Evolutionary conservation across 805 yeast species (phyloP).

Genomic region (Nakazawaea siamensis): DNA sequence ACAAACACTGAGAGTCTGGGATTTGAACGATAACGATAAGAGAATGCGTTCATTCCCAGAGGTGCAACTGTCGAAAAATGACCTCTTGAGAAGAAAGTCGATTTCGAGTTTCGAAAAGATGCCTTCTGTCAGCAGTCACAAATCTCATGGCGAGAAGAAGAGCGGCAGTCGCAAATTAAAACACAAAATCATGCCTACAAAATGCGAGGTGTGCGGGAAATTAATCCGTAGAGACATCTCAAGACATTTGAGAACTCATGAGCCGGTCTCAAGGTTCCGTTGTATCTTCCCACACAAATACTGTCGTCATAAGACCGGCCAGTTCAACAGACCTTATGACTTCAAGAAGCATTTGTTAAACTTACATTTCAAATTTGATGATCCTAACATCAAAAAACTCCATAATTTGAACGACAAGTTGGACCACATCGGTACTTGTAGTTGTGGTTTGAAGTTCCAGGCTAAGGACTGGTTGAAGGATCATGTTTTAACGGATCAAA

Average conservation of each 20-base stretch:
- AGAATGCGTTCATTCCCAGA: no score
- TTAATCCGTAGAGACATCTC: conserved; percentile 52
- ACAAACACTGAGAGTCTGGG: no score
- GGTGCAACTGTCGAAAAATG: no score
- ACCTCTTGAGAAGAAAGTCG: background rate
- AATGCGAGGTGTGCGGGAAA: conserved; percentile 46
- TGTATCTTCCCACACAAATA: conserved; percentile 49
- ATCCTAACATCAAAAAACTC: conserved; percentile 31
- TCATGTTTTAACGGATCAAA: conserved; percentile 35
- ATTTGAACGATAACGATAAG: no score
- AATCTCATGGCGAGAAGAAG: no score
- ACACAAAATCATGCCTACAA: conserved; percentile 10
- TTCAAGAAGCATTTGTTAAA: conserved; percentile 58
- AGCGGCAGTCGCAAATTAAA: no score
- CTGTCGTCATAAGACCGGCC: conserved; percentile 53
- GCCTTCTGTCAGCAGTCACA: no score
- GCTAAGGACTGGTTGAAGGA: conserved; percentile 50
- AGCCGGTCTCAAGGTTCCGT: conserved; percentile 43
- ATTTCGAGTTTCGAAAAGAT: no score
- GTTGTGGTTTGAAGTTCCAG: conserved; percentile 38
- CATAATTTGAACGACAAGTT: conserved; percentile 48
- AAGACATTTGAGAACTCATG: conserved; percentile 57
- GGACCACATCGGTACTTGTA: conserved; percentile 41
- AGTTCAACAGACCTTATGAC: conserved; percentile 61
- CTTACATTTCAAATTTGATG: conserved; percentile 49